Base-by-base conservation (phyloP, 73 alveolate species). In the Symbiodinium pilosum region DNA sequence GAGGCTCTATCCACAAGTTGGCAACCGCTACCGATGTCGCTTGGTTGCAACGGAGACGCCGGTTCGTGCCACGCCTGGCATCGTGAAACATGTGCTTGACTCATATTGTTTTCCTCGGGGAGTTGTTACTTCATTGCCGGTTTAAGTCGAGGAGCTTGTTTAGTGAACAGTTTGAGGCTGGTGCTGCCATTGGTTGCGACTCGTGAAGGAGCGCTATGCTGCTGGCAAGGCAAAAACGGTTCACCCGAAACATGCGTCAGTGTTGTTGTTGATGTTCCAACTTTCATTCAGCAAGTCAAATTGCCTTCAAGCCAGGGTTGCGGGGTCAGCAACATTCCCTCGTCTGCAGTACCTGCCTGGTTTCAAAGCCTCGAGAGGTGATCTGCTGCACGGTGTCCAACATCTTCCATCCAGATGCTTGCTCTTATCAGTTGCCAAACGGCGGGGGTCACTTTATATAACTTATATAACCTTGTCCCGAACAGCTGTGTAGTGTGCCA, bases 201-300 rank as follows among this genome's bases (percentile, higher is more conserved):
- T 64, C 38, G 77, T 64, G 32, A 18, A 36, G 38, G 38, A 64
- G 32, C 77, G 77, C 77, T 36, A 64, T 16, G 36, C 21, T 32
- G 77, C 21, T 32, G 77, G 77, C 77, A 64, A 64, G 77, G 77
- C 77, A n/a, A n/a, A n/a, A n/a, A n/a, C n/a, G n/a, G n/a, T n/a
- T n/a, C 71, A 54, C 30, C 71, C 71, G 71, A 30, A 54, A 5
- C 7, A 54, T 21, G 16, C 21, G 3, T 52, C 69, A 20, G 26
- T 18, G 14, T 28, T 52, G 26, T 52, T 52, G 64, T 7, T 1
- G n/a, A n/a, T n/a, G n/a, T n/a, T n/a, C n/a, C n/a, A n/a, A n/a
- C n/a, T n/a, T n/a, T n/a, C n/a, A n/a, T n/a, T n/a, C n/a, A n/a
- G n/a, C n/a, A n/a, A n/a, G n/a, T n/a, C n/a, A n/a, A n/a, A n/a